phyloP scores from a whole-genome alignment of 73 alveolate genomes.

The Blepharisma japonicum region DNA sequence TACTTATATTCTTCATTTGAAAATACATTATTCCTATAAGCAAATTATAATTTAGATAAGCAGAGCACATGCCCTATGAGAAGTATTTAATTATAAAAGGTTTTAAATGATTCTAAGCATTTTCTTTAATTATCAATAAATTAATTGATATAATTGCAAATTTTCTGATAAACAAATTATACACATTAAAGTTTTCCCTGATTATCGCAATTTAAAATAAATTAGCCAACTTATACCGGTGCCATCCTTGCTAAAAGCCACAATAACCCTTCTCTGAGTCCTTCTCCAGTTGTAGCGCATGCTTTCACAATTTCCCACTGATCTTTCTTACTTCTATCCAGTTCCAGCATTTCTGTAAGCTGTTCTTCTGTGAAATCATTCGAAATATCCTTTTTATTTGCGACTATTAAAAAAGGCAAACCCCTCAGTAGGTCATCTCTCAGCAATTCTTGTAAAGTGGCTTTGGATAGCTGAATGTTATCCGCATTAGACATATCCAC shows the following conservation, averaged over 20 bases:
- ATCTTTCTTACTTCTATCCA: neutral
- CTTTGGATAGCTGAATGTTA: neutral
- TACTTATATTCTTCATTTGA: too few species aligned
- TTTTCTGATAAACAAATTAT: too few species aligned
- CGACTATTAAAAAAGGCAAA: conserved; percentile 14
- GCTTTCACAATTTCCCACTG: neutral
- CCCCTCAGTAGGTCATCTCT: neutral
- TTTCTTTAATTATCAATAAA: too few species aligned
- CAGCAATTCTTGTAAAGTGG: neutral
- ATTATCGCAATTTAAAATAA: too few species aligned
- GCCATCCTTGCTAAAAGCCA: neutral
- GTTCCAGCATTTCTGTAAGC: neutral
- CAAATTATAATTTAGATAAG: too few species aligned
- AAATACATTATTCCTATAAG: too few species aligned
- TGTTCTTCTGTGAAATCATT: neutral
- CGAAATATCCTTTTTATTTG: neutral
- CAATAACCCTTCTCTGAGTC: neutral
- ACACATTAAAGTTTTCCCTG: too few species aligned
- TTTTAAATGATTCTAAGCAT: too few species aligned
- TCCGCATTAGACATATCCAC: neutral
- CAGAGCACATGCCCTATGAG: too few species aligned
- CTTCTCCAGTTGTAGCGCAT: conserved; percentile 15
- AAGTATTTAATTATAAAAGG: too few species aligned
- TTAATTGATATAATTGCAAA: too few species aligned
- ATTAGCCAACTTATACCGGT: neutral